Conservation (phyloP, 2,329 filamentous ascomycete genomes). For the Epichloe baconii region DNA sequence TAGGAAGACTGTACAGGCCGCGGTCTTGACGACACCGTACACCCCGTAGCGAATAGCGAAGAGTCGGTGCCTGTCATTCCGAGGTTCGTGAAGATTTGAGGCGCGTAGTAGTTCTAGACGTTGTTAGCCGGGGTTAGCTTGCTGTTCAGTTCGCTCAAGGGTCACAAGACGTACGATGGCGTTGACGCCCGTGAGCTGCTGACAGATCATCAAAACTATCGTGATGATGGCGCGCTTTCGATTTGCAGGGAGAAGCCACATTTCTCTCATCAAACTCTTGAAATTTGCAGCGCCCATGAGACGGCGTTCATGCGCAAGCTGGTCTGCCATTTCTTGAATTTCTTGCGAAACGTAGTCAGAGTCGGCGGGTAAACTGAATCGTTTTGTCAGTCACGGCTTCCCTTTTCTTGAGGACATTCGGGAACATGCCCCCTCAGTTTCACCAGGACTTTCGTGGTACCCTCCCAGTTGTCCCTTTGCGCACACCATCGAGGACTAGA, state of each 20-base stretch:
- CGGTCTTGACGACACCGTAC: slow-evolving; percentile 60
- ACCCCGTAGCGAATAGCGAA: slow-evolving; percentile 58
- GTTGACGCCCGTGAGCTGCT: slow-evolving; percentile 56
- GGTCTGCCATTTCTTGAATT: slow-evolving; percentile 45
- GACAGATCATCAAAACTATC: slow-evolving; percentile 49
- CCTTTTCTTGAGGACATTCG: not conserved
- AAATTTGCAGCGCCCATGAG: slow-evolving; percentile 38
- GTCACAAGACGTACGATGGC: slow-evolving; percentile 28
- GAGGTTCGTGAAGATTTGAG: slow-evolving; percentile 53
- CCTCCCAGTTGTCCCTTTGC: slow-evolving; percentile 54
- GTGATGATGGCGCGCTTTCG: slow-evolving; percentile 52
- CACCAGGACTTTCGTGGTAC: slow-evolving; percentile 41
- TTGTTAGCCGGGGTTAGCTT: not conserved
- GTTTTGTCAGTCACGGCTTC: not conserved
- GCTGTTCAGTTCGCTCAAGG: not conserved
- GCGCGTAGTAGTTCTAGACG: slow-evolving; percentile 49
- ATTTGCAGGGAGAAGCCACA: slow-evolving; percentile 47
- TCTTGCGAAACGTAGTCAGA: slow-evolving; percentile 45
- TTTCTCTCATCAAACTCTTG: slow-evolving; percentile 49
- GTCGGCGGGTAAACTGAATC: slow-evolving; percentile 32
- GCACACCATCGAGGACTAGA: slow-evolving; percentile 54
- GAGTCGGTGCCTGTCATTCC: slow-evolving; percentile 43
- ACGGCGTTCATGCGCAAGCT: slow-evolving; percentile 49
- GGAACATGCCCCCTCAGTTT: slow-evolving; percentile 27
- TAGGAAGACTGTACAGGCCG: slow-evolving; percentile 50